Evolutionary conservation across 2,329 filamentous ascomycete genomes (phyloP).

Genomic region (Scytalidium sp.): DNA sequence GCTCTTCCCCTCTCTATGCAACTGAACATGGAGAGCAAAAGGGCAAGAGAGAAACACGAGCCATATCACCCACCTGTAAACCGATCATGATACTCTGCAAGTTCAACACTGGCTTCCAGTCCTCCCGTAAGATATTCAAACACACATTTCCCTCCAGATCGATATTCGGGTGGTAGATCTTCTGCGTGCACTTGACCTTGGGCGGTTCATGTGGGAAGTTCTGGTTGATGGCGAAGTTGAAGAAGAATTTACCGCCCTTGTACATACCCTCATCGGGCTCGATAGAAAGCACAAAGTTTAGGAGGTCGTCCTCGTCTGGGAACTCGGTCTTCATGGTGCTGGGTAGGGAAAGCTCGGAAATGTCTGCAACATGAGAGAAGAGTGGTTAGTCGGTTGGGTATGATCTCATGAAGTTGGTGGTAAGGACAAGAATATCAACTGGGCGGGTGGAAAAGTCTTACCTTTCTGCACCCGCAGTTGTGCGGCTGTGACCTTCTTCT

Average conservation of each 20-base stretch:
- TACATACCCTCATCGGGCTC: conserved; percentile 86
- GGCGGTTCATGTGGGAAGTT: conserved; percentile 97
- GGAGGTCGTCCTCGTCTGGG: conserved; percentile 78
- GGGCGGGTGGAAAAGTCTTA: conserved; percentile 36
- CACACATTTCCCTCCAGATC: conserved; percentile 97
- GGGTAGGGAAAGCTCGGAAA: conserved; percentile 76
- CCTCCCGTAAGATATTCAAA: conserved; percentile 93
- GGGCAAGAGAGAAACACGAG: neutral
- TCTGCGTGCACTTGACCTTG: conserved; percentile 94
- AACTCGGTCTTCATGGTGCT: conserved; percentile 80
- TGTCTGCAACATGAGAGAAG: conserved; percentile 49
- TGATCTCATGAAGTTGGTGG: conserved; percentile 3
- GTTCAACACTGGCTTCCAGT: conserved; percentile 98
- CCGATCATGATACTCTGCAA: conserved; percentile 95
- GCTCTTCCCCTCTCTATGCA: neutral
- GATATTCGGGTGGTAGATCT: conserved; percentile 99
- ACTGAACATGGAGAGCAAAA: neutral
- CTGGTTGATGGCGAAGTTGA: conserved; percentile 88
- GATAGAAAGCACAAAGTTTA: conserved; percentile 80
- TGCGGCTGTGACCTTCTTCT: conserved; percentile 98
- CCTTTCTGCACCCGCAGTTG: conserved; percentile 96
- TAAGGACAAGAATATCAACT: neutral
- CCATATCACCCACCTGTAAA: conserved; percentile 60
- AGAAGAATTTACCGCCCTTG: conserved; percentile 82
- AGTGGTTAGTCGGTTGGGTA: neutral